These are phyloP conservation scores for Davidsoniella virescens DNA, from an alignment of 2,329 filamentous ascomycete species.

Conservation along the genomic window DNA sequence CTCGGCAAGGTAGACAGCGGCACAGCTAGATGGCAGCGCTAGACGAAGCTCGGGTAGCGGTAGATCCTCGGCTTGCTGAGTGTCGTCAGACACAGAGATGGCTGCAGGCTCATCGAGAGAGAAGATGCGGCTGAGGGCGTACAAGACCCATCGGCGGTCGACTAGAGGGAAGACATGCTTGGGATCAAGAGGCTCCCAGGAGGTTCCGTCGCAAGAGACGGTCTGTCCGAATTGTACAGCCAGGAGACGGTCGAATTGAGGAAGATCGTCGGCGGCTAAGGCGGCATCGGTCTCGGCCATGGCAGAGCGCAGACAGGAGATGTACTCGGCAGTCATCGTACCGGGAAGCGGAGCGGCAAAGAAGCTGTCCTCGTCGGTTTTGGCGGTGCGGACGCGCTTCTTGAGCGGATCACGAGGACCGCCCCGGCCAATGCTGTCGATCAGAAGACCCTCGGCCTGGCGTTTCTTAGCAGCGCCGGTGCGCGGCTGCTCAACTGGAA, in stretches of 20 bases:
- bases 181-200: constrained; percentile 24
- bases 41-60: constrained; percentile 17
- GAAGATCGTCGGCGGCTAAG: constrained; percentile 29
- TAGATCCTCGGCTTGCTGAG: constrained; percentile 19
- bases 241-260: constrained; percentile 33
- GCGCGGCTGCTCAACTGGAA: constrained; percentile 50
- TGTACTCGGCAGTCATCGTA: constrained; percentile 33
- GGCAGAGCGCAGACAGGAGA: constrained; percentile 28
- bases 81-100: constrained; percentile 23
- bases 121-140: constrained; percentile 45
- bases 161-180: constrained; percentile 33
- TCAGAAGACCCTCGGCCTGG: constrained; percentile 43
- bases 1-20: constrained; percentile 41
- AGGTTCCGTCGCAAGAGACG: constrained; percentile 28
- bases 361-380: constrained; percentile 1
- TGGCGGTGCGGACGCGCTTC: background rate
- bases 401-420: constrained; percentile 22
- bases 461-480: constrained; percentile 34
- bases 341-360: constrained; percentile 27
- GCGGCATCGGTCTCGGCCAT: constrained; percentile 31
- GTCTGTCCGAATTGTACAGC: constrained; percentile 32
- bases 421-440: constrained; percentile 59
- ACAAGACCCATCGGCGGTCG: constrained; percentile 50
- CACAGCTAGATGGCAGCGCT: constrained; percentile 33
- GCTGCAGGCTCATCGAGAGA: constrained; percentile 31